phyloP scores from a whole-genome alignment of 2,329 filamentous ascomycete genomes.

The Alternaria brassicicola region DNA sequence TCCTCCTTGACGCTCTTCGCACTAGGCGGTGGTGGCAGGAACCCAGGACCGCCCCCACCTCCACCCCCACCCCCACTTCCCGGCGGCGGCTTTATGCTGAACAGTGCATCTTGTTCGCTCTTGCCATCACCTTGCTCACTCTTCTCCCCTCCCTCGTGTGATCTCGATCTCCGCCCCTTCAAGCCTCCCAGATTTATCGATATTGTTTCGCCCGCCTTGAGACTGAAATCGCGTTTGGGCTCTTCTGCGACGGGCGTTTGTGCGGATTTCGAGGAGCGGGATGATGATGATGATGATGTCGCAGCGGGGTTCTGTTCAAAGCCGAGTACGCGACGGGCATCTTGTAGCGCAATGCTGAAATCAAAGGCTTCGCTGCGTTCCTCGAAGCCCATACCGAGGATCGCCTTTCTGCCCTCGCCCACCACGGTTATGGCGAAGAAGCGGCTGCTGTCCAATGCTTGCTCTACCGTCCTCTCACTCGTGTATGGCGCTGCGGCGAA shows the following conservation, averaged over 20 bases:
- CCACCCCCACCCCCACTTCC: conserved; percentile 39
- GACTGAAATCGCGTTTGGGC: conserved; percentile 74
- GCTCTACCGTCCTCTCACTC: conserved; percentile 68
- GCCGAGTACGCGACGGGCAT: conserved; percentile 73
- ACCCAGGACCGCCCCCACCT: conserved; percentile 44
- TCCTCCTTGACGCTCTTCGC: conserved; percentile 66
- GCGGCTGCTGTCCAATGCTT: conserved; percentile 76
- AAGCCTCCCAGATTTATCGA: conserved; percentile 73
- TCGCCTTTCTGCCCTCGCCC: conserved; percentile 76
- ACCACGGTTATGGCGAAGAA: conserved; percentile 86
- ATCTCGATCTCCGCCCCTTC: conserved; percentile 55
- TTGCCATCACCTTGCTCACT: conserved; percentile 36
- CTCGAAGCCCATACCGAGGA: conserved; percentile 85
- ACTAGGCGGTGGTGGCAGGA: conserved; percentile 71
- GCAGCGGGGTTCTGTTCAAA: conserved; percentile 55
- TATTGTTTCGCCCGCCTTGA: conserved; percentile 91
- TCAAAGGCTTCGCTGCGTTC: conserved; percentile 86
- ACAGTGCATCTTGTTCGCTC: conserved; percentile 59
- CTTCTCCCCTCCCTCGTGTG: conserved; percentile 50
- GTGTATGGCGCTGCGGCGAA: conserved; percentile 87
- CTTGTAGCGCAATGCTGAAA: conserved; percentile 79
- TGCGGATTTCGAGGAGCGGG: not conserved
- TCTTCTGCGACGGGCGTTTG: conserved; percentile 50
- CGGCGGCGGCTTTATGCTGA: conserved; percentile 77
- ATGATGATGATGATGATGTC: conserved; percentile 11